Conservation (phyloP, 2,329 filamentous ascomycete species). For the Madurella fahalii region DNA sequence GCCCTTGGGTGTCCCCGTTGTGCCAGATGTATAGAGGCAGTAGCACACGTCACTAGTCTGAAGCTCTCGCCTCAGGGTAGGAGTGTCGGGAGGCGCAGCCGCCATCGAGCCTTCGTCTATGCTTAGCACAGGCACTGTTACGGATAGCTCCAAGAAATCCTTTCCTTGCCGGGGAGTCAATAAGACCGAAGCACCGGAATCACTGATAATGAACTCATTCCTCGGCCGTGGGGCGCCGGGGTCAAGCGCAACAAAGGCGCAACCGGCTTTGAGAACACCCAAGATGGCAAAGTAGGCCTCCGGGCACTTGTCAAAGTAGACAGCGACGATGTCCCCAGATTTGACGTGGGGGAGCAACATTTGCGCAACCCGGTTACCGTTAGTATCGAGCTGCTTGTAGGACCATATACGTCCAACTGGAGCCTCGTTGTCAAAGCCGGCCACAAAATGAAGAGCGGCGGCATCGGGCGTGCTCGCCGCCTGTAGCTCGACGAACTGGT, state of each 20-base stretch:
- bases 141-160: conserved; percentile 32
- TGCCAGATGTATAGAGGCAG: conserved; percentile 83
- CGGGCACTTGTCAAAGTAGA: conserved; percentile 81
- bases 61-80: conserved; percentile 32
- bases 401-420: conserved; percentile 60
- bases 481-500: conserved; percentile 71
- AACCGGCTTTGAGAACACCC: conserved; percentile 77
- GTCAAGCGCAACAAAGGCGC: conserved; percentile 76
- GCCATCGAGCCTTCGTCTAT: conserved; percentile 33
- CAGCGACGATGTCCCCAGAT: conserved; percentile 62
- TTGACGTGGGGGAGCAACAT: conserved; percentile 50
- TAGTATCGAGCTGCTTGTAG: conserved; percentile 65
- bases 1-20: conserved; percentile 81
- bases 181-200: conserved; percentile 63
- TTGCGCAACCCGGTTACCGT: conserved; percentile 69
- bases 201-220: conserved; percentile 72
- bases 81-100: conserved; percentile 19
- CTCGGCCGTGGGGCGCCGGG: conserved; percentile 66
- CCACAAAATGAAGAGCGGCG: conserved; percentile 72
- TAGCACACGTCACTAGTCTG: conserved; percentile 63
- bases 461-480: conserved; percentile 53
- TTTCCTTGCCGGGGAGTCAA: conserved; percentile 45
- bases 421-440: conserved; percentile 43
- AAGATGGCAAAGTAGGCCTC: conserved; percentile 80
- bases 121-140: conserved; percentile 31